Evolutionary conservation across 805 yeast genomes (phyloP).

Genomic region (Diddensiella transvaalensis): DNA sequence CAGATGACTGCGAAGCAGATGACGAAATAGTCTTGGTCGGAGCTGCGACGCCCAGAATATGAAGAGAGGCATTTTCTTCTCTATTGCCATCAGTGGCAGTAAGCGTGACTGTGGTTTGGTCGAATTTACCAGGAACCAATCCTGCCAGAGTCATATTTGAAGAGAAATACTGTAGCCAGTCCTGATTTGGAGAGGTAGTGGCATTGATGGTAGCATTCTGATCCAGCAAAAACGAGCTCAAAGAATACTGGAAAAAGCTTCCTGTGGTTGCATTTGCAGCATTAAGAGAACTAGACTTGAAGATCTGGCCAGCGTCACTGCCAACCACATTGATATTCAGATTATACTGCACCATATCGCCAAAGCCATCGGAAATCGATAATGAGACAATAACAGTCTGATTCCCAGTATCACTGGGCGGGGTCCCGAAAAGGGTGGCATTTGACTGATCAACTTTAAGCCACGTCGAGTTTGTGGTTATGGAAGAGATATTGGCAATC

Average conservation of each 20-base stretch:
- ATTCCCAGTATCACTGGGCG: conserved; percentile 47
- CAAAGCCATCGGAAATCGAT: conserved; percentile 38
- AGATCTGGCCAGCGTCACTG: conserved; percentile 26
- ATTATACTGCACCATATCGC: conserved; percentile 32
- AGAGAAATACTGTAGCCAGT: conserved; percentile 62
- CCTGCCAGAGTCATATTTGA: conserved; percentile 69
- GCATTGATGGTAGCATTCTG: conserved; percentile 15
- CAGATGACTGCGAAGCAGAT: conserved; percentile 25
- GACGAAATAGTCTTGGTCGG: conserved; percentile 32
- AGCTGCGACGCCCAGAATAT: conserved; percentile 50
- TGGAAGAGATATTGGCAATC: conserved; percentile 50
- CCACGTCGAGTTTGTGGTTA: conserved; percentile 56
- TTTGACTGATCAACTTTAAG: conserved; percentile 56
- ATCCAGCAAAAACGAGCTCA: conserved; percentile 30
- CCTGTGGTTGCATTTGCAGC: conserved; percentile 70
- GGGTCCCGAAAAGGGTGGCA: conserved; percentile 64
- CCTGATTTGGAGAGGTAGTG: conserved; percentile 35
- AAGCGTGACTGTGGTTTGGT: conserved; percentile 39
- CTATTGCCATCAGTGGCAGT: conserved; percentile 49
- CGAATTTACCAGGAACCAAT: conserved; percentile 51
- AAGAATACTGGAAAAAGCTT: conserved; percentile 47
- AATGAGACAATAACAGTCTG: conserved; percentile 36
- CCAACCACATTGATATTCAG: conserved; percentile 25
- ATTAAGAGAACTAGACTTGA: conserved; percentile 46
- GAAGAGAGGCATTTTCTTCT: conserved; percentile 43